Evolutionary conservation across 352 stramenopile species (phyloP).

Genomic region (Pythium rishiriense): DNA sequence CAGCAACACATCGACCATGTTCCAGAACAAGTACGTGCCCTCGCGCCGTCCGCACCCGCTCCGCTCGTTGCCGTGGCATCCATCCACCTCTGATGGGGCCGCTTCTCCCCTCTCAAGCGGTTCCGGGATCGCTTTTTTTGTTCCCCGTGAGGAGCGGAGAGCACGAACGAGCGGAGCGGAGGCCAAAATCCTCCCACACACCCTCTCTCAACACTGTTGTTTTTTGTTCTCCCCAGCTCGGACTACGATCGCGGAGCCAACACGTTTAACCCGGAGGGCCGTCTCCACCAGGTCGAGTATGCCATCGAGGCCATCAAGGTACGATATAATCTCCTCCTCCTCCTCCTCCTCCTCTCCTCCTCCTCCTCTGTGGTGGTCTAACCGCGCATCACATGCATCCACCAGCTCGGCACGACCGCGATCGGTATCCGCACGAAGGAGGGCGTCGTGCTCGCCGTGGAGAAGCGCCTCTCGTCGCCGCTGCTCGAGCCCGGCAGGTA

Average conservation of each 20-base stretch:
- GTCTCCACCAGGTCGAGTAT: slow-evolving; percentile 99
- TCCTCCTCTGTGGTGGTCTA: too few species aligned
- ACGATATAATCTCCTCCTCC: slow-evolving; percentile 9
- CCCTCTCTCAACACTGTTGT: not conserved
- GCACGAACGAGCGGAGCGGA: not conserved
- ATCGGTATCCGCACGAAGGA: slow-evolving; percentile 98
- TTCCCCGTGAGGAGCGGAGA: not conserved
- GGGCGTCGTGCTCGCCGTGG: slow-evolving; percentile 97
- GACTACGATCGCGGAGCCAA: slow-evolving; percentile 99
- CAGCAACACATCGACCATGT: slow-evolving; percentile 24
- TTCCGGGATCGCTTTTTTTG: not conserved
- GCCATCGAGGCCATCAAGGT: slow-evolving; percentile 98
- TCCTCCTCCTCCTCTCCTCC: too few species aligned
- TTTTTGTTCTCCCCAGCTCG: slow-evolving; percentile 55
- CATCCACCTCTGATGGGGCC: not conserved
- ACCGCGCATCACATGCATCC: not conserved
- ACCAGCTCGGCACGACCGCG: slow-evolving; percentile 96
- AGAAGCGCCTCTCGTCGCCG: slow-evolving; percentile 97
- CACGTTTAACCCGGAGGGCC: slow-evolving; percentile 99
- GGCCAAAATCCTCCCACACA: not conserved
- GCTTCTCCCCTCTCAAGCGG: not conserved
- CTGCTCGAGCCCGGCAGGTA: slow-evolving; percentile 94
- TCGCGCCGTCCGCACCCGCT: not conserved
- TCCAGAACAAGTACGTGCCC: slow-evolving; percentile 34
- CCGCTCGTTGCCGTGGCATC: not conserved